Evolutionary conservation across 768 basidiomycete species (phyloP), one percentile per base, ranked within the genome.

Genomic region (Phanerodontia chrysosporium): DNA sequence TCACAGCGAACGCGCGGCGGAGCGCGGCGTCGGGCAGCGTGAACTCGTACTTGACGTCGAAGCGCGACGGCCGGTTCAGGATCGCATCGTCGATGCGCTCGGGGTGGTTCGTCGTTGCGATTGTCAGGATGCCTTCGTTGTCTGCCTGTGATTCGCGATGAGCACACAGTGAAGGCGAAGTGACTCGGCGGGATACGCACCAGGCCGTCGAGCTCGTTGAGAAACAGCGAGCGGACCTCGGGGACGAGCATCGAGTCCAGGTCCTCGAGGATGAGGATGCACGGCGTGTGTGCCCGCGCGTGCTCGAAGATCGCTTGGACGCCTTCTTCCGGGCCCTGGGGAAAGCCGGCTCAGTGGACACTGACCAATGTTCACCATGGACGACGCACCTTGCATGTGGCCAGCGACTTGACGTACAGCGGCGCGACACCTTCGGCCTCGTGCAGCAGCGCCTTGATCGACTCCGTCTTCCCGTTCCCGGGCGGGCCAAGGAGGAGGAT

Each of bases 41-140:
- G 63, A 77, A 78, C 6, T 63, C 71, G 72, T 76, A 78, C 56
- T 78, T 78, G 36, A 76, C 66, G 61, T 79, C 78, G 59, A 79
- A 79, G 16, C 77, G 68, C 29, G 71, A 73, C 4, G 76, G 76
- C 13, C 78, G 69, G 58, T 72, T 76, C n/a, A 74, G 70, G 5
- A 78, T 64, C 5, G 74, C 74, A 28, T 73, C 72, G 53, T 78
- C 77, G 39, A 78, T 72, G n/a, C 66, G 62, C 55, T 78, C 78
- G 32, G 76, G 72, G 64, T 78, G 76, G 62, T 79, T 79, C 14
- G 77, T 77, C 0, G 72, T 69, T 6, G 68, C 71, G 45, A 76
- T 74, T 44, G 75, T 64, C 7, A 78, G 62, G 51, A 79, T 64
- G 3, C 78, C 78, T 35, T 76, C 72, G 55, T 77, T 79, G 36